Base-by-base conservation (phyloP, 108 stramenopile species). In the Nitzschia palea region DNA sequence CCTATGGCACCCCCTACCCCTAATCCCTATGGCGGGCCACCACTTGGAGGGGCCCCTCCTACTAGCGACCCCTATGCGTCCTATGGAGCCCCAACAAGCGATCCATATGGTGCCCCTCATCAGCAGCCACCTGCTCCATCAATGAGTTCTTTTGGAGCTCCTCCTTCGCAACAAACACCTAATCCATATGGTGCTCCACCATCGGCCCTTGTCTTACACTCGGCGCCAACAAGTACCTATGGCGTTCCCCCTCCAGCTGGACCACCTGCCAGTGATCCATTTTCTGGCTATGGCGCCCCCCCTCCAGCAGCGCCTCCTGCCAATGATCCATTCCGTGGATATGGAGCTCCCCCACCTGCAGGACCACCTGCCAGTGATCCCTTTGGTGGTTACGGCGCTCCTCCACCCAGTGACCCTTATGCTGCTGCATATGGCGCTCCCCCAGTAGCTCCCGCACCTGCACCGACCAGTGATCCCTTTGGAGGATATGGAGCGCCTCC, bases 151-250 rank as follows among this genome's bases (percentile, higher is more conserved):
- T 77, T 54, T 25, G 76, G 76, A 9, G 73, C 70, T 34, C 64
- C 80, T n/a, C 50, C 60, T 12, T n/a, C 50, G 30, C 34, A 30
- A 55, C 67, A 32, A 12, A 47, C 56, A 29, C 62, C 68, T 10
- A 63, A 72, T 57, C 71, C 62, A 20, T 65, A 64, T 27, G 71
- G 62, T 37, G 82, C 67, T 10, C 29, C 69, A 43, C 60, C 67
- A 20, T 54, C 65, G 31, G 29, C 52, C 34, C 44, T 63, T 61
- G 5, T 44, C 59, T 22, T 28, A 59, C 9, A 71, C 48, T 12
- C 18, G 60, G 25, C 65, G 63, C 54, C 76, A 29, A 3, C 43
- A 59, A 53, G 47, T 61, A 10, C 18, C 60, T 20, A 71, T 58
- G 60, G 72, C 44, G 68, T 56, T 63, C 56, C 56, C 17, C 67